Conservation (phyloP, 2,329 filamentous ascomycete genomes). For the Myriosclerotinia scirpicola region DNA sequence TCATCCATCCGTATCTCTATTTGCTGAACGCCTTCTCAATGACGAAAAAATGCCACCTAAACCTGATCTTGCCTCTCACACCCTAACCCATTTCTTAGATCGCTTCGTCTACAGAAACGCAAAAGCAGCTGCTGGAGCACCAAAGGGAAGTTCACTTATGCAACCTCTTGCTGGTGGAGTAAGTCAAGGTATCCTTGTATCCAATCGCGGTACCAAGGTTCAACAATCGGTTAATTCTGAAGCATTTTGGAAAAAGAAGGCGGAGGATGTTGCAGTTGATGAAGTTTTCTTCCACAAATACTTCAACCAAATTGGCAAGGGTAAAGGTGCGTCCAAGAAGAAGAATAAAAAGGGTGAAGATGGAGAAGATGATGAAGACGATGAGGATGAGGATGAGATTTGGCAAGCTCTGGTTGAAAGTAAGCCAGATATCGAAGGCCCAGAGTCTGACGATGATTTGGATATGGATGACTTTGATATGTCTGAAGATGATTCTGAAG, state of each 20-base stretch:
- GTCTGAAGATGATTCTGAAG: constrained; percentile 49
- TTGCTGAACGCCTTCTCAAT: constrained; percentile 69
- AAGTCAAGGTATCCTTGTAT: constrained; percentile 60
- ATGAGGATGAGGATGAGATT: constrained; percentile 73
- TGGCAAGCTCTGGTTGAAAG: constrained; percentile 88
- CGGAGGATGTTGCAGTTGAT: constrained; percentile 82
- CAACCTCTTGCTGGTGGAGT: constrained; percentile 75
- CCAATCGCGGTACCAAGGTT: constrained; percentile 47
- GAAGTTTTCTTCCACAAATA: constrained; percentile 99
- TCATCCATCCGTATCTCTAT: constrained; percentile 88
- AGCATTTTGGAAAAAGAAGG: constrained; percentile 86
- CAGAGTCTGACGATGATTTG: constrained; percentile 52
- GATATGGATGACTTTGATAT: constrained; percentile 56
- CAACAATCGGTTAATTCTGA: constrained; percentile 77
- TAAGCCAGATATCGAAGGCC: constrained; percentile 71
- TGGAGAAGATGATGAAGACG: constrained; percentile 54
- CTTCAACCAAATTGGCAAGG: constrained; percentile 74
- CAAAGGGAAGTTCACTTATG: constrained; percentile 90
- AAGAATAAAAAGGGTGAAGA: constrained; percentile 51
- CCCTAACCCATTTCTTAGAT: constrained; percentile 92
- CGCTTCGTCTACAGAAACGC: constrained; percentile 98
- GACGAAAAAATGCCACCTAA: constrained; percentile 76
- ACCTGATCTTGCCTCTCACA: constrained; percentile 86
- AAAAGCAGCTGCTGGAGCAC: constrained; percentile 62
- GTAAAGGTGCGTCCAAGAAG: constrained; percentile 53